Evolutionary conservation across 495 filamentous ascomycete genomes (phyloP).

Genomic region (Saxispiralis lemnorum): DNA sequence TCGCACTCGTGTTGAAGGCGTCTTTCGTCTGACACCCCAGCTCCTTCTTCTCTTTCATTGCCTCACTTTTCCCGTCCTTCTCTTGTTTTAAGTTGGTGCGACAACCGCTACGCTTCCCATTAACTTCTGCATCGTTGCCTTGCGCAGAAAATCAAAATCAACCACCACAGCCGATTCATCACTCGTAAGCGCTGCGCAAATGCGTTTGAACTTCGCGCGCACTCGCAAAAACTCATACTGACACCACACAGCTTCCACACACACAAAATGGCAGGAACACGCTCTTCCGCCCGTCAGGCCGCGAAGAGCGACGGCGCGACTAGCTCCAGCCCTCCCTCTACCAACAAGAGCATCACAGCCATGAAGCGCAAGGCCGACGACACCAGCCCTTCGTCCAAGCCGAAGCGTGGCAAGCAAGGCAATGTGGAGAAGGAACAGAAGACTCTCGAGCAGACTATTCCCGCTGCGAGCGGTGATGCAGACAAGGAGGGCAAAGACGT

Average conservation of each 20-base stretch:
- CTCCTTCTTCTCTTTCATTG: too few relatives aligned
- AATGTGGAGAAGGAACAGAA: conserved; percentile 19
- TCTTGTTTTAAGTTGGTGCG: too few relatives aligned
- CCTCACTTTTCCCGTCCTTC: too few relatives aligned
- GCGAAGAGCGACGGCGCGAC: not conserved
- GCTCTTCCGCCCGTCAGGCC: conserved; percentile 15
- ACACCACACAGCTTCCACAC: not conserved
- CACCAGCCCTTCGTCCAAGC: conserved; percentile 8
- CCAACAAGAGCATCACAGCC: conserved; percentile 11
- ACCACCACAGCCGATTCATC: too few relatives aligned
- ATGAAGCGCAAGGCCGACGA: conserved; percentile 24
- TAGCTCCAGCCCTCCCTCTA: conserved; percentile 12
- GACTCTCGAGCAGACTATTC: conserved; percentile 24
- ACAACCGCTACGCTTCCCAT: too few relatives aligned
- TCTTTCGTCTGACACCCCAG: too few relatives aligned
- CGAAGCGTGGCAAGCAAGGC: conserved; percentile 15
- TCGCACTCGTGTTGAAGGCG: too few relatives aligned
- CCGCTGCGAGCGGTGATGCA: not conserved
- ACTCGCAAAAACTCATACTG: too few relatives aligned
- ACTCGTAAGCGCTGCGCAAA: too few relatives aligned
- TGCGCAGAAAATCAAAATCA: too few relatives aligned
- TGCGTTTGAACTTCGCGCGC: not conserved
- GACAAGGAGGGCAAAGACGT: conserved; percentile 11
- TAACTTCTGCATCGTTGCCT: too few relatives aligned
- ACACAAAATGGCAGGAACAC: conserved; percentile 17